Percentiles rank a stretch among this genome's conserved stretches.
Conservation (phyloP, 345 rosid genomes). For the Mallotus nudiflorus region DNA sequence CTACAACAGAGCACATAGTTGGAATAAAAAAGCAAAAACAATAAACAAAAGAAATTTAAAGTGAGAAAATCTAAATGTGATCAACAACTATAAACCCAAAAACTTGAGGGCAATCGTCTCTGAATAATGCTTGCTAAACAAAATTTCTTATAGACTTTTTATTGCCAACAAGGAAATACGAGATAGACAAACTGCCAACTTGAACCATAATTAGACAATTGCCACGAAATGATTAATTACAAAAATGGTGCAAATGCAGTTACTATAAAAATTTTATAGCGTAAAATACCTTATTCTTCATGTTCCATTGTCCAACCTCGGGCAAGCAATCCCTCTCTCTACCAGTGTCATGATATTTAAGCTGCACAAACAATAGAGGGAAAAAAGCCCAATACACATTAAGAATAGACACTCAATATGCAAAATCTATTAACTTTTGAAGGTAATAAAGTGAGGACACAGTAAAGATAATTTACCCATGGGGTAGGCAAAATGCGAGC, state of each 20-base stretch:
- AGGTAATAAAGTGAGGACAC: not conserved
- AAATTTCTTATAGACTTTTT: too few species aligned
- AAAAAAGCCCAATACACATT: not conserved
- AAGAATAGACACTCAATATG: too few species aligned
- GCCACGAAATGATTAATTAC: not conserved
- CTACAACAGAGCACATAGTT: not conserved
- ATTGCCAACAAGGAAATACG: too few species aligned
- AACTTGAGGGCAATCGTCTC: not conserved
- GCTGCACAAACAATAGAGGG: conserved; percentile 45
- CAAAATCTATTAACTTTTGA: not conserved
- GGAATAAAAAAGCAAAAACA: too few species aligned
- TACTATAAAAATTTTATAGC: not conserved
- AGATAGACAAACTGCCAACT: too few species aligned
- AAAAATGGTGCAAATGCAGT: not conserved
- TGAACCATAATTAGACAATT: too few species aligned
- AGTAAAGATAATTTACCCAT: conserved; percentile 48
- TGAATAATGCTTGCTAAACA: too few species aligned
- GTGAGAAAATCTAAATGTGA: not conserved
- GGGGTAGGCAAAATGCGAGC: conserved; percentile 97
- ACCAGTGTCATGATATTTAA: conserved; percentile 93
- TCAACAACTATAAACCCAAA: not conserved
- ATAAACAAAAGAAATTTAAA: not conserved
- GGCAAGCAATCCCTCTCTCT: conserved; percentile 84
- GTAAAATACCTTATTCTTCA: conserved; percentile 88
- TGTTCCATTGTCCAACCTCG: conserved; percentile 97